Percentiles rank a stretch among this genome's conserved stretches.
Conservation (phyloP, 2,329 filamentous ascomycete genomes). For the Talaromyces albobiverticillius region DNA sequence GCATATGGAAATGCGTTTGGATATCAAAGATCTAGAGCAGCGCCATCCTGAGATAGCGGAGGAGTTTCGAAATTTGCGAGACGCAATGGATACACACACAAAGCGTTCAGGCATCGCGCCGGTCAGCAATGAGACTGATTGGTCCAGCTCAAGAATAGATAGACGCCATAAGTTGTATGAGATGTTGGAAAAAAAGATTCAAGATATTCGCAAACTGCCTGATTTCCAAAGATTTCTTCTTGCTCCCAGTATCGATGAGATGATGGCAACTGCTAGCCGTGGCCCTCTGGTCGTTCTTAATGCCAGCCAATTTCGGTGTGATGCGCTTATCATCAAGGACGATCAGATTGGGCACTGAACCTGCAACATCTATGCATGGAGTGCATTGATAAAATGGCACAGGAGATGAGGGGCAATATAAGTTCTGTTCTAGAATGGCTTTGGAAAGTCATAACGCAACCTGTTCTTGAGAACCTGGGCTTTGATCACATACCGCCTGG, state of each 20-base stretch:
- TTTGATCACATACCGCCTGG: conserved; percentile 17
- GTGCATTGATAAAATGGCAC: no score
- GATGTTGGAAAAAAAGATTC: not conserved
- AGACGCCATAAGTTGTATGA: not conserved
- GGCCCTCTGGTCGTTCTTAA: conserved; percentile 33
- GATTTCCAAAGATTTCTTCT: not conserved
- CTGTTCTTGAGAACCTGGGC: conserved; percentile 17
- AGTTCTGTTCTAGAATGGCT: conserved; percentile 2
- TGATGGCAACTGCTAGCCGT: conserved; percentile 18
- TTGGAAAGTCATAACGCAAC: not conserved
- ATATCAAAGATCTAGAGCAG: not conserved
- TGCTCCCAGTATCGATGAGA: not conserved
- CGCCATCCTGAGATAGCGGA: not conserved
- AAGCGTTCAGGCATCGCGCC: no score
- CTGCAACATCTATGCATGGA: not conserved
- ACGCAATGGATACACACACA: not conserved
- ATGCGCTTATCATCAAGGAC: conserved; percentile 28
- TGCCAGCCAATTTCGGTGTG: conserved; percentile 25
- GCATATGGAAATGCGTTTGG: not conserved
- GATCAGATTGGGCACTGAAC: conserved; percentile 17
- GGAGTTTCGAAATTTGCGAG: no score
- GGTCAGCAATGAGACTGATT: not conserved
- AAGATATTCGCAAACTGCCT: not conserved
- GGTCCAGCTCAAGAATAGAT: not conserved
- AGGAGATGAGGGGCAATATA: no score